Conservation (phyloP, 2,329 filamentous ascomycete species). For the Iodosphaeria phyllophila region DNA sequence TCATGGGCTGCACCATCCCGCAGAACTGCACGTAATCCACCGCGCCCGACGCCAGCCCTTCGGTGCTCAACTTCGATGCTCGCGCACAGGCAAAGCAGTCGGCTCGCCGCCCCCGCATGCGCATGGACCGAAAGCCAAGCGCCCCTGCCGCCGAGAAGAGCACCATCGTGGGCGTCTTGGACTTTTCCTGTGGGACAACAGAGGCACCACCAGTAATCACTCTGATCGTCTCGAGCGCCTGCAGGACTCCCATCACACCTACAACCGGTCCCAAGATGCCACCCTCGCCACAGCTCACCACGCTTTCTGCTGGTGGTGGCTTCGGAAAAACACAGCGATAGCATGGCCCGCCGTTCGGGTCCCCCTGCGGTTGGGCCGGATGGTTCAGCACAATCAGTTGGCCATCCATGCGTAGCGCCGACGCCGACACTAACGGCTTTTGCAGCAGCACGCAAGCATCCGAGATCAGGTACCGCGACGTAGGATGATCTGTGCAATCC, state of each 20-base stretch:
- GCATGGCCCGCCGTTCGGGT: slow-evolving; percentile 53
- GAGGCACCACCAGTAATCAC: slow-evolving; percentile 37
- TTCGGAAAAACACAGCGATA: slow-evolving; percentile 86
- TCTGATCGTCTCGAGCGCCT: slow-evolving; percentile 79
- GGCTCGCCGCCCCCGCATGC: slow-evolving; percentile 47
- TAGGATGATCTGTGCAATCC: slow-evolving; percentile 89
- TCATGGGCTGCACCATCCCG: slow-evolving; percentile 37
- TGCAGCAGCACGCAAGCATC: slow-evolving; percentile 67
- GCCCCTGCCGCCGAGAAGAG: slow-evolving; percentile 26
- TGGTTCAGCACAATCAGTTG: slow-evolving; percentile 80
- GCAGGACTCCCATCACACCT: slow-evolving; percentile 79
- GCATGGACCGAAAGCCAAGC: slow-evolving; percentile 50
- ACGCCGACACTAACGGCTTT: slow-evolving; percentile 75
- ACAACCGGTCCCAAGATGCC: slow-evolving; percentile 87
- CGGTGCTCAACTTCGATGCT: slow-evolving; percentile 39
- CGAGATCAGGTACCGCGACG: slow-evolving; percentile 80
- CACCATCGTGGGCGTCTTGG: slow-evolving; percentile 16
- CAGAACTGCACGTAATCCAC: slow-evolving; percentile 81
- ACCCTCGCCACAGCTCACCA: slow-evolving; percentile 78
- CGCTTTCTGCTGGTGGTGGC: slow-evolving; percentile 66
- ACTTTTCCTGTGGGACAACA: too few species aligned
- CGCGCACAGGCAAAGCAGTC: slow-evolving; percentile 64
- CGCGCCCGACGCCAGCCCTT: slow-evolving; percentile 42
- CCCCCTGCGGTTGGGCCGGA: slow-evolving; percentile 43
- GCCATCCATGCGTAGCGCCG: slow-evolving; percentile 73